phyloP scores from a whole-genome alignment of 257 asterid genomes.

The Solanum peruvianum region DNA sequence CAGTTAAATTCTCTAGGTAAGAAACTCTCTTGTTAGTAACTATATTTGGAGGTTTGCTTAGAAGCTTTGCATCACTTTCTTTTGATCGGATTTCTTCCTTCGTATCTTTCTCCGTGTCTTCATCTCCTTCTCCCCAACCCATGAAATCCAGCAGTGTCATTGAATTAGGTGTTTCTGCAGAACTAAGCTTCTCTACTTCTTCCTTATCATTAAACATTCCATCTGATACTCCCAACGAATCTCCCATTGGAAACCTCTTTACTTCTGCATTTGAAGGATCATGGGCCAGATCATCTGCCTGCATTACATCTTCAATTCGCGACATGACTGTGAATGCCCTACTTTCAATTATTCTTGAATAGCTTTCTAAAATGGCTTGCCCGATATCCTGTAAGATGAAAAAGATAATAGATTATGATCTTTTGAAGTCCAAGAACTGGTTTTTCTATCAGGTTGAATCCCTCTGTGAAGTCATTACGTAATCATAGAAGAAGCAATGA shows the following conservation, averaged over 20 bases:
- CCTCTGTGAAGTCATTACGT: not conserved
- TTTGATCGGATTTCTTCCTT: constrained; percentile 1
- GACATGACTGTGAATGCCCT: constrained; percentile 70
- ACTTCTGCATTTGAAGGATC: constrained; percentile 24
- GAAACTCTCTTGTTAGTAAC: constrained; percentile 42
- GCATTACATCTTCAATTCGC: constrained; percentile 69
- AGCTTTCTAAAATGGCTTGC: constrained; percentile 84
- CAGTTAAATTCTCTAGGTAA: constrained; percentile 47
- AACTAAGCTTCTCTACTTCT: constrained; percentile 23
- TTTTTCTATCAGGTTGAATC: not conserved
- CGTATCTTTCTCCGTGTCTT: constrained; percentile 13
- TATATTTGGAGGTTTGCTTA: constrained; percentile 23
- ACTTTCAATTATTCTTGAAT: constrained; percentile 76
- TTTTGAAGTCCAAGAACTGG: not conserved
- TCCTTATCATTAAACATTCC: constrained; percentile 14
- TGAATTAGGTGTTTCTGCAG: constrained; percentile 24
- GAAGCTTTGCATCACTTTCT: constrained; percentile 5
- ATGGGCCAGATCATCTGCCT: constrained; percentile 44
- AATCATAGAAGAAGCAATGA: not conserved
- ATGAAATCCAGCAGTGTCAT: constrained; percentile 39
- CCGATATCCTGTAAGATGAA: constrained; percentile 61
- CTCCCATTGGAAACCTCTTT: constrained; percentile 22
- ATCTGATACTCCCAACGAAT: not conserved
- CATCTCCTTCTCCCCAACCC: constrained; percentile 35
- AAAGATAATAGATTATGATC: not conserved